A percentile compares a stretch with the other conserved stretches of the same genome.
phyloP scores from a whole-genome alignment of 1,284 basidiomycete species.

The Ustanciosporium gigantosporum region DNA sequence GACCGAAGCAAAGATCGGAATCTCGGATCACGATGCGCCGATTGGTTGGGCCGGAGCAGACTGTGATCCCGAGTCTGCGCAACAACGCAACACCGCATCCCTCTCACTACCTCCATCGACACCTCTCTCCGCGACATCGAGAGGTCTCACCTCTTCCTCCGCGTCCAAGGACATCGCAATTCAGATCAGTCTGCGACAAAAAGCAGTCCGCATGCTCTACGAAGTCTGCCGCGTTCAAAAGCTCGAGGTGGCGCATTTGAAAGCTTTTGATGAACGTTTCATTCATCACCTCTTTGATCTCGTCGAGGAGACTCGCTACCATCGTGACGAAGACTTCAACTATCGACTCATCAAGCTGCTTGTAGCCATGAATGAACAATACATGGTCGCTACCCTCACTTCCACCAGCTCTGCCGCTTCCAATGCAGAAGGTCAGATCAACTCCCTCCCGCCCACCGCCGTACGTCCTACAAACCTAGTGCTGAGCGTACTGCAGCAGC shows the following conservation, averaged over 20 bases:
- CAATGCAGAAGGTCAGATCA: conserved; percentile 9
- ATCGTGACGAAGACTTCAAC: conserved; percentile 73
- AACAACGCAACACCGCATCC: neutral
- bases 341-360: conserved; percentile 44
- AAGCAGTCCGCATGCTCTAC: conserved; percentile 62
- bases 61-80: conserved; percentile 12
- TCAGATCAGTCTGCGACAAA: conserved; percentile 46
- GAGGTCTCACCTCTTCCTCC: conserved; percentile 7
- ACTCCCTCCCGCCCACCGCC: conserved; percentile 7
- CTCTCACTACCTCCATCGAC: neutral
- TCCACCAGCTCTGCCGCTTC: conserved; percentile 61
- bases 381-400: conserved; percentile 77
- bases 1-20: conserved; percentile 43
- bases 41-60: conserved; percentile 10
- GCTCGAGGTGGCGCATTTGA: conserved; percentile 40
- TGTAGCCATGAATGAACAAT: conserved; percentile 89
- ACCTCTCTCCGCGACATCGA: neutral
- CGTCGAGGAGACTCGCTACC: conserved; percentile 84
- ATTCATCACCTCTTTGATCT: conserved; percentile 89
- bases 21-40: conserved; percentile 5
- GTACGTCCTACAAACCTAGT: conserved; percentile 70
- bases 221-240: conserved; percentile 53
- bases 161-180: conserved; percentile 27
- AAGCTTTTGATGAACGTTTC: conserved; percentile 72
- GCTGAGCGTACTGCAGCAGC: conserved; percentile 77